These are phyloP conservation scores for Rhizopus microsporus DNA, from an alignment of 371 early-diverging fungal genomes.

Conservation along the genomic window DNA sequence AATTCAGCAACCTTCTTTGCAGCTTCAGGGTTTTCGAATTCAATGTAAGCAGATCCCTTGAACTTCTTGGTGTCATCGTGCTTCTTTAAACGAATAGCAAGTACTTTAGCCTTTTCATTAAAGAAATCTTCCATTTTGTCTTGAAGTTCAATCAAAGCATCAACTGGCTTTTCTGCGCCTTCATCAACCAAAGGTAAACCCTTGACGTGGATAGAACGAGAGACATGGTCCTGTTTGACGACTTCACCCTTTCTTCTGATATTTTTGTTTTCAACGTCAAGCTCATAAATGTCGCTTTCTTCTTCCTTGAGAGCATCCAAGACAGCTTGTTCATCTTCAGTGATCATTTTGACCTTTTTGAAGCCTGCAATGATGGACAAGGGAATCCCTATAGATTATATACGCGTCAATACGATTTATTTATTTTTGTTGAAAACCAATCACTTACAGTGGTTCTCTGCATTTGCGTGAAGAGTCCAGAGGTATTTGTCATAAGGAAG, in stretches of 20 bases:
- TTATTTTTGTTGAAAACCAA: neutral
- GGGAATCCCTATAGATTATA: conserved; percentile 46
- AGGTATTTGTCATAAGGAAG: conserved; percentile 73
- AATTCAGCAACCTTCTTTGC: conserved; percentile 52
- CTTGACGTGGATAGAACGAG: conserved; percentile 66
- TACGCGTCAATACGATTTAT: neutral
- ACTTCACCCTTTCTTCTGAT: conserved; percentile 62
- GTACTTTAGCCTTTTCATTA: conserved; percentile 47
- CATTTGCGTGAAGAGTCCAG: conserved; percentile 53
- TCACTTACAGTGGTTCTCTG: conserved; percentile 61
- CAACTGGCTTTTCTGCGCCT: conserved; percentile 29
- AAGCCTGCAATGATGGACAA: conserved; percentile 63
- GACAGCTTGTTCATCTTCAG: conserved; percentile 50
- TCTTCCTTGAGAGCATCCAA: conserved; percentile 59
- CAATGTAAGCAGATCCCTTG: conserved; percentile 67
- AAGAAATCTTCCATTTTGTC: conserved; percentile 64
- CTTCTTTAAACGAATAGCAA: conserved; percentile 66
- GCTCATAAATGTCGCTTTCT: conserved; percentile 53
- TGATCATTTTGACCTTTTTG: conserved; percentile 69
- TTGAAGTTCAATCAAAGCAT: conserved; percentile 51
- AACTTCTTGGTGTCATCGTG: conserved; percentile 49
- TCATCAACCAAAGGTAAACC: conserved; percentile 54
- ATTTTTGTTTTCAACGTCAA: conserved; percentile 59
- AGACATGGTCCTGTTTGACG: conserved; percentile 42
- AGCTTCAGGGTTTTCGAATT: conserved; percentile 55